Conservation (phyloP, 306 rosid species). For the Trifolium subterraneum region DNA sequence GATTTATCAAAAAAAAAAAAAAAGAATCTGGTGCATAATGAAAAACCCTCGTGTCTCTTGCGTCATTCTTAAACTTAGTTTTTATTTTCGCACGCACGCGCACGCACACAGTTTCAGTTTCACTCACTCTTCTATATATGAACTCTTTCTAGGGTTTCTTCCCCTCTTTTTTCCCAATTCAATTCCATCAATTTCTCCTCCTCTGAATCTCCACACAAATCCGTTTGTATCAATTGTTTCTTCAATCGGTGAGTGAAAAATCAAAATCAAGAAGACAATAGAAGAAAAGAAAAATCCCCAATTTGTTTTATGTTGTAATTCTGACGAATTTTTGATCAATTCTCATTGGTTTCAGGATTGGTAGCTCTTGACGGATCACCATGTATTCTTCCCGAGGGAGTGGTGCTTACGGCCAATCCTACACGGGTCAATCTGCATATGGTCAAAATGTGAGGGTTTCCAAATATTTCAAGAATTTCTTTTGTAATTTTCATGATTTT, state of each 20-base stretch:
- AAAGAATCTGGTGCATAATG: no score
- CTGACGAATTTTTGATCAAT: constrained; percentile 2
- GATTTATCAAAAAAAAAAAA: no score
- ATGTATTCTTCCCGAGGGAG: constrained; percentile 93
- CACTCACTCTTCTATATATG: constrained; percentile 11
- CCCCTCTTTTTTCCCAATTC: background rate
- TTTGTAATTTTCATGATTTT: background rate
- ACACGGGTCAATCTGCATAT: constrained; percentile 80
- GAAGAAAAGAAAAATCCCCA: background rate
- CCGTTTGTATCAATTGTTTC: background rate
- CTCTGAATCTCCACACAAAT: background rate
- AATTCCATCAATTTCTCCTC: background rate
- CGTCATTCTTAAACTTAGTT: background rate
- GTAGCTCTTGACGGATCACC: constrained; percentile 26
- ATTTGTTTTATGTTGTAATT: background rate
- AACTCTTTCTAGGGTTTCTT: constrained; percentile 49
- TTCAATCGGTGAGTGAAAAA: constrained; percentile 38
- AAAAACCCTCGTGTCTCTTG: background rate
- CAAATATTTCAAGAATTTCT: no score
- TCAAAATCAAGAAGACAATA: background rate
- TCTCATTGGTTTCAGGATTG: constrained; percentile 35
- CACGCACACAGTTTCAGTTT: background rate
- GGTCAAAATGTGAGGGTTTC: constrained; percentile 67
- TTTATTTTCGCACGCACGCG: no score
- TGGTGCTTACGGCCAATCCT: constrained; percentile 86